These are phyloP conservation scores for Candida krabiensis DNA, from an alignment of 805 yeast species.

Conservation along the genomic window DNA sequence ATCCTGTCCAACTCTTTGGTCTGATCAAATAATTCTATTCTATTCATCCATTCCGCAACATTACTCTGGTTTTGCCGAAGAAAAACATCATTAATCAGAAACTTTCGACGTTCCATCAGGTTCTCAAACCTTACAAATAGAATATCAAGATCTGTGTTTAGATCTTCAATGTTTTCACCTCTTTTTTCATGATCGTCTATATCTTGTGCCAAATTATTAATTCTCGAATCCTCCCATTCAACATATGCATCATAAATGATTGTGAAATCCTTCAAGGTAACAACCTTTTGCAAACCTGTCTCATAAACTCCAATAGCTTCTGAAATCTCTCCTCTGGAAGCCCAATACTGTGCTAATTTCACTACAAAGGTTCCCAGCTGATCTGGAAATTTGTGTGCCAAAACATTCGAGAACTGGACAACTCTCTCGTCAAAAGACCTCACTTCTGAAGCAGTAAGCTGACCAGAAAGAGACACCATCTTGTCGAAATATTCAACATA, in stretches of 20 bases:
- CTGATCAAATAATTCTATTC: constrained; percentile 48
- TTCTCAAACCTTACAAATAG: constrained; percentile 50
- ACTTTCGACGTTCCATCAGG: constrained; percentile 54
- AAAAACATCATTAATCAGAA: constrained; percentile 65
- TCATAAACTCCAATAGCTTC: constrained; percentile 46
- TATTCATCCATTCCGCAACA: constrained; percentile 66
- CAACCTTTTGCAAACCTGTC: constrained; percentile 45
- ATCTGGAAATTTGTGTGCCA: constrained; percentile 52
- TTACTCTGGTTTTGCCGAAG: constrained; percentile 61
- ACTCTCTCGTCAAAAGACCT: constrained; percentile 7
- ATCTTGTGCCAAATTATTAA: constrained; percentile 34
- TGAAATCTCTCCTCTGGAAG: constrained; percentile 35
- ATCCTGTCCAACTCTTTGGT: constrained; percentile 40
- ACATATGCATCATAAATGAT: constrained; percentile 60
- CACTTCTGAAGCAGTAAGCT: not conserved
- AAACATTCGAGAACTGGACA: constrained; percentile 30
- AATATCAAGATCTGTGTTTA: constrained; percentile 40
- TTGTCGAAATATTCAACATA: constrained; percentile 47
- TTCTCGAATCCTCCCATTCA: constrained; percentile 55
- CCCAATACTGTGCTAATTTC: constrained; percentile 49
- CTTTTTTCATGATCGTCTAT: constrained; percentile 20
- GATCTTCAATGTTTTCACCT: constrained; percentile 13
- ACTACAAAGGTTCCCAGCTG: constrained; percentile 52
- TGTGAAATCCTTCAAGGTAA: constrained; percentile 61
- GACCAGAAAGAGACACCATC: constrained; percentile 25